Conservation (phyloP, 164 flowering plant genomes). For the Nelumbo lutea region DNA sequence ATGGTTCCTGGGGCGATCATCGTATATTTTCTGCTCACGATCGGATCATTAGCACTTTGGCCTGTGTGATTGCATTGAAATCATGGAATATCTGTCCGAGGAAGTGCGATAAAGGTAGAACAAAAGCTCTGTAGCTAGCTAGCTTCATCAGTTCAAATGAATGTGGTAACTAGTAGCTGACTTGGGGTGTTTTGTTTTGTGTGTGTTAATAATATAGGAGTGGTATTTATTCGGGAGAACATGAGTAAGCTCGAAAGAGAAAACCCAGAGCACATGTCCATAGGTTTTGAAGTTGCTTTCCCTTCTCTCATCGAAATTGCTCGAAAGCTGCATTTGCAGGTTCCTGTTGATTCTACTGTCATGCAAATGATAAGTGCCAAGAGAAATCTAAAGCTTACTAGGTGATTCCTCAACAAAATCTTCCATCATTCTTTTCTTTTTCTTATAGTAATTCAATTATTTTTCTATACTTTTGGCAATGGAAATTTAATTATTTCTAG, state of each 20-base stretch:
- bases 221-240: slow-evolving; percentile 52
- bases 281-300: slow-evolving; percentile 89
- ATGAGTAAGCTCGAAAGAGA: slow-evolving; percentile 57
- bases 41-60: slow-evolving; percentile 66
- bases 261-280: slow-evolving; percentile 78
- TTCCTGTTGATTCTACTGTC: slow-evolving; percentile 49
- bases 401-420: slow-evolving; percentile 21
- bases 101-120: slow-evolving; percentile 46
- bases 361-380: slow-evolving; percentile 53
- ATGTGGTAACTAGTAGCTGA: too few species aligned
- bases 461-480: too few species aligned
- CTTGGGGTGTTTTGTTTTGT: too few species aligned
- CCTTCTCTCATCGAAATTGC: slow-evolving; percentile 79
- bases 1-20: slow-evolving; percentile 92
- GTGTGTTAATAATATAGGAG: slow-evolving; percentile 28
- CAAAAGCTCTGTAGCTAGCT: too few species aligned
- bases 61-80: slow-evolving; percentile 20
- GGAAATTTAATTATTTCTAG: too few species aligned
- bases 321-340: slow-evolving; percentile 34
- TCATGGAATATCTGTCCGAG: slow-evolving; percentile 63
- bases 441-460: too few species aligned
- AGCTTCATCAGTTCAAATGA: too few species aligned
- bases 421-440: too few species aligned
- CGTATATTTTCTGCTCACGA: slow-evolving; percentile 52
- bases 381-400: slow-evolving; percentile 62